These are phyloP conservation scores for Vigna angularis DNA, from an alignment of 306 rosid species.

Conservation along the genomic window DNA sequence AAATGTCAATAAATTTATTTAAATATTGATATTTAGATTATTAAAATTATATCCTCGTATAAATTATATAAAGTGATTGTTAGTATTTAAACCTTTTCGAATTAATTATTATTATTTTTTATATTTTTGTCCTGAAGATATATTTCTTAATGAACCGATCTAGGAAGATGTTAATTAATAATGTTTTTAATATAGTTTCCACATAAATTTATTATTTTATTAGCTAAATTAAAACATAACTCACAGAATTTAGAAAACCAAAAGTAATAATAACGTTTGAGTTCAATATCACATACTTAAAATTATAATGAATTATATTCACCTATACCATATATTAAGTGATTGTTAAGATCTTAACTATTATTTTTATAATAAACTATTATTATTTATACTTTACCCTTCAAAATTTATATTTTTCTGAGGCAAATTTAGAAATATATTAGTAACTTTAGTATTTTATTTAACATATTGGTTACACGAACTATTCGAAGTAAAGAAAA, in stretches of 20 bases:
- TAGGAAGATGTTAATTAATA: not conserved
- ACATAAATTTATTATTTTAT: not conserved
- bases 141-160: not conserved
- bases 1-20: not conserved
- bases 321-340: not conserved
- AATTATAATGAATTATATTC: not conserved
- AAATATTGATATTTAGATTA: not conserved
- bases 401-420: not conserved
- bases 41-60: not conserved
- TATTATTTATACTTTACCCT: not conserved
- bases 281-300: not conserved
- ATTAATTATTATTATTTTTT: not conserved
- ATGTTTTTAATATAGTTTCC: not conserved
- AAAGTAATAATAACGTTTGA: too few relatives aligned
- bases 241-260: too few relatives aligned
- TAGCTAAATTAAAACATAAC: not conserved
- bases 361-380: too few relatives aligned
- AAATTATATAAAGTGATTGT: not conserved
- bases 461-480: too few relatives aligned
- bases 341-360: not conserved
- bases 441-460: too few relatives aligned
- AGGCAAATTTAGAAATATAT: too few relatives aligned
- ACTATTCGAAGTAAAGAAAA: not conserved
- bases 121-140: not conserved
- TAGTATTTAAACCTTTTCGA: not conserved